A percentile compares a stretch with the other conserved stretches of the same genome.
Evolutionary conservation across 345 rosid species (phyloP).

Genomic region (Aquilaria sinensis): DNA sequence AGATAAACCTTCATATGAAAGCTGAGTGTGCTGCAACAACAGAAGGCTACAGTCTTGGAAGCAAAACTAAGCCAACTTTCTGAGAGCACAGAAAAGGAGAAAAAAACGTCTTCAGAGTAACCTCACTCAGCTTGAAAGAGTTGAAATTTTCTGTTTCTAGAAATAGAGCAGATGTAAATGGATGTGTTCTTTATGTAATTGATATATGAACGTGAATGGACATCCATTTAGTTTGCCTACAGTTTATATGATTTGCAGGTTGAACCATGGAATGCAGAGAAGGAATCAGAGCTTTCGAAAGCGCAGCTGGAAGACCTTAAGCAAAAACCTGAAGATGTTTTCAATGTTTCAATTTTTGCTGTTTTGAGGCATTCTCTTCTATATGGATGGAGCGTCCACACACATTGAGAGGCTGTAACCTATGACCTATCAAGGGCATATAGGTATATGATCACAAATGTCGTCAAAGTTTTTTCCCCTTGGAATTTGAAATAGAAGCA

Average conservation of each 20-base stretch:
- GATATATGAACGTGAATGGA: neutral
- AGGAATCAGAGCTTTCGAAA: conserved; percentile 58
- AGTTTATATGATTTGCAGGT: conserved; percentile 44
- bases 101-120: conserved; percentile 49
- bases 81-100: conserved; percentile 71
- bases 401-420: no score
- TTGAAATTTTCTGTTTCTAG: conserved; percentile 62
- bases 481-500: no score
- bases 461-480: no score
- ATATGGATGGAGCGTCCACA: no score
- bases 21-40: conserved; percentile 65
- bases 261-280: conserved; percentile 79
- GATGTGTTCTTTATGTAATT: conserved; percentile 5
- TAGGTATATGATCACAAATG: no score
- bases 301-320: conserved; percentile 52
- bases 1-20: conserved; percentile 56
- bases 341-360: neutral
- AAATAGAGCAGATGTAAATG: conserved; percentile 74
- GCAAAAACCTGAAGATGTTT: conserved; percentile 43
- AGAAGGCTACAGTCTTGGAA: conserved; percentile 53
- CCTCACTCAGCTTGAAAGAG: conserved; percentile 58
- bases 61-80: conserved; percentile 52
- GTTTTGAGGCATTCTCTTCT: neutral
- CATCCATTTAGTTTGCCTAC: conserved; percentile 11
- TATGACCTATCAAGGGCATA: no score